Evolutionary conservation across 495 filamentous ascomycete species (phyloP).

Genomic region (Rhypophila decipiens): DNA sequence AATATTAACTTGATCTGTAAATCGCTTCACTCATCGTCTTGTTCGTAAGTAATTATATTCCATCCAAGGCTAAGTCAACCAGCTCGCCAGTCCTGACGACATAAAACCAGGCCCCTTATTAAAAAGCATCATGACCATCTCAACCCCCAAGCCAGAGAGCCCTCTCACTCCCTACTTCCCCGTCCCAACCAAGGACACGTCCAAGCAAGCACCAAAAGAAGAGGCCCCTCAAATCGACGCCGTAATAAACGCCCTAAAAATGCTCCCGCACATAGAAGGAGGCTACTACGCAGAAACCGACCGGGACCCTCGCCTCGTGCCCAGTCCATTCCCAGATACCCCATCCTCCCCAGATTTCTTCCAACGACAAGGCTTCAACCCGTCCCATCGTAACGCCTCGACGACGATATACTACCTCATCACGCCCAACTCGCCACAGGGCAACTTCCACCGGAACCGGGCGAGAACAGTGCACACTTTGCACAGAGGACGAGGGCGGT

Average conservation of each 20-base stretch:
- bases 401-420: conserved; percentile 58
- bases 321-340: conserved; percentile 41
- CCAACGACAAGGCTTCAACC: conserved; percentile 25
- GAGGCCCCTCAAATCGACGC: conserved; percentile 14
- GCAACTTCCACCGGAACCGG: conserved; percentile 56
- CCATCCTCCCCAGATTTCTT: conserved; percentile 1
- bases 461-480: conserved; percentile 56
- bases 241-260: conserved; percentile 38
- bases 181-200: too few species aligned
- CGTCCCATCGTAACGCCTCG: conserved; percentile 35
- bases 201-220: too few species aligned
- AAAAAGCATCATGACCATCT: too few species aligned
- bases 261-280: conserved; percentile 54
- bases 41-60: too few species aligned
- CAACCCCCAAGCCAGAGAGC: too few species aligned
- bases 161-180: too few species aligned
- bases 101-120: too few species aligned
- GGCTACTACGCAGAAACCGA: conserved; percentile 62
- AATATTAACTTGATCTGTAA: too few species aligned
- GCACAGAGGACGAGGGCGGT: conserved; percentile 52
- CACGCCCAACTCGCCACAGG: conserved; percentile 48
- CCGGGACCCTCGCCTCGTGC: conserved; percentile 41
- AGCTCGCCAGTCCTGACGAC: too few species aligned
- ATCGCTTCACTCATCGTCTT: too few species aligned
- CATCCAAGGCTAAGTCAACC: too few species aligned